Conservation (phyloP, 2,329 filamentous ascomycete species). For the Hysterium pulicare region DNA sequence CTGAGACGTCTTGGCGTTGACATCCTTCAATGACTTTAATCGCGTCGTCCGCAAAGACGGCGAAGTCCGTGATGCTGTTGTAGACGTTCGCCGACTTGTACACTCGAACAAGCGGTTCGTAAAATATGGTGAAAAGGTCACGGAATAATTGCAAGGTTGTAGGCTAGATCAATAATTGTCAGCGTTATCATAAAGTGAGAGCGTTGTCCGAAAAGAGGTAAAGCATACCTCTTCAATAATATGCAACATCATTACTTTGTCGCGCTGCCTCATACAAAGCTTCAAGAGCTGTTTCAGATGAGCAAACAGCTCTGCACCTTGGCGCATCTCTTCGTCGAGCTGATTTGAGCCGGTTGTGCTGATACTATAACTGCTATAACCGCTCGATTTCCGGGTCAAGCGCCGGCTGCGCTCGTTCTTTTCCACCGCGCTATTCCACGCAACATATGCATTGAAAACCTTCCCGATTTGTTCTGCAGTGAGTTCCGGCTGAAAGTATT, state of each 20-base stretch:
- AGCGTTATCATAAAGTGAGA: slow-evolving; percentile 9
- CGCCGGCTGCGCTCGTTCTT: slow-evolving; percentile 52
- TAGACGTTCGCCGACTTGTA: slow-evolving; percentile 99
- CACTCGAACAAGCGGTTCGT: slow-evolving; percentile 91
- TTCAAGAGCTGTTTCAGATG: slow-evolving; percentile 94
- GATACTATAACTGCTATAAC: slow-evolving; percentile 27
- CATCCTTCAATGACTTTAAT: slow-evolving; percentile 73
- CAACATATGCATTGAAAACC: slow-evolving; percentile 91
- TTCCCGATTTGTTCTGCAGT: slow-evolving; percentile 72
- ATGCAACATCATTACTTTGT: slow-evolving; percentile 95
- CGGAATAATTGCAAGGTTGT: slow-evolving; percentile 96
- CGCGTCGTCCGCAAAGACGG: slow-evolving; percentile 86
- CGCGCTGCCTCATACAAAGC: slow-evolving; percentile 82
- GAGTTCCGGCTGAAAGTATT: slow-evolving; percentile 69
- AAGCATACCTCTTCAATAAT: slow-evolving; percentile 74
- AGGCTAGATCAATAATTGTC: slow-evolving; percentile 46
- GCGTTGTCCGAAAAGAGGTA: not conserved
- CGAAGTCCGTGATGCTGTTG: slow-evolving; percentile 94
- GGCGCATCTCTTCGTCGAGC: slow-evolving; percentile 79
- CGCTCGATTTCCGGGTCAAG: slow-evolving; percentile 31
- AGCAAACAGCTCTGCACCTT: slow-evolving; percentile 88
- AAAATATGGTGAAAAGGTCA: slow-evolving; percentile 97
- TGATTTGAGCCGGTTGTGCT: slow-evolving; percentile 26
- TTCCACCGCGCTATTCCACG: slow-evolving; percentile 92
- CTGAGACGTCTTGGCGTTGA: slow-evolving; percentile 75